Evolutionary conservation across 768 basidiomycete genomes (phyloP), one percentile per base, ranked within the genome.

Genomic region (Amanita muscaria): DNA sequence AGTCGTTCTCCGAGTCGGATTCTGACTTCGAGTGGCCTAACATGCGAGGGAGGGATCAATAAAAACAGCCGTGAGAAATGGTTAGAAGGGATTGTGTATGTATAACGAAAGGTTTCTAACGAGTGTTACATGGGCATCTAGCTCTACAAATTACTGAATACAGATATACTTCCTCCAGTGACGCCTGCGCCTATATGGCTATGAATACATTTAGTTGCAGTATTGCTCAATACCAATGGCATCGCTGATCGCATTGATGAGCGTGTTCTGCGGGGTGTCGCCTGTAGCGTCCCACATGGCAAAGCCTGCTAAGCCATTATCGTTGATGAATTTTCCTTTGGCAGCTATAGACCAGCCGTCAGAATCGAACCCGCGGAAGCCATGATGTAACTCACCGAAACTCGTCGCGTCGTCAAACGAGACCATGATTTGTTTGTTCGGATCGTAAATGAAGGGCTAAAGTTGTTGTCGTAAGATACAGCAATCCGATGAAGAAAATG

Each of bases 391-490:
- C 36, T 9, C 53, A 71, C 74, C 59, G 49, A 85, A 82, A 11
- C 83, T 80, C 23, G 61, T 56, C 0, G 76, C 63, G 46, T 87
- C 69, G 49, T 88, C 86, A 48, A 69, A 88, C 2, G 85, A 79
- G 18, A 88, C 68, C 73, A 84, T 69, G 22, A 76, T 66, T 29
- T 77, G 56, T 0, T 66, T 65, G 1, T 56, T 64, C 3, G 67
- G 44, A 55, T 81, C 69, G 60, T 85, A 88, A 14, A 88, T 72
- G 46, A 73, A 84, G 0, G 83, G 77, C 82, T 87, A 51, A 35
- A 24, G 47, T 6, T 38, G 22, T 22, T n/a, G n/a, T n/a, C n/a
- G n/a, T n/a, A n/a, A n/a, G n/a, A n/a, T n/a, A n/a, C n/a, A n/a
- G n/a, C n/a, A n/a, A n/a, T n/a, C n/a, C n/a, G n/a, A n/a, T n/a